Evolutionary conservation across 1,139 yeast species (phyloP), one percentile per base, ranked within the genome.

Genomic region (Zygoascus sp.): DNA sequence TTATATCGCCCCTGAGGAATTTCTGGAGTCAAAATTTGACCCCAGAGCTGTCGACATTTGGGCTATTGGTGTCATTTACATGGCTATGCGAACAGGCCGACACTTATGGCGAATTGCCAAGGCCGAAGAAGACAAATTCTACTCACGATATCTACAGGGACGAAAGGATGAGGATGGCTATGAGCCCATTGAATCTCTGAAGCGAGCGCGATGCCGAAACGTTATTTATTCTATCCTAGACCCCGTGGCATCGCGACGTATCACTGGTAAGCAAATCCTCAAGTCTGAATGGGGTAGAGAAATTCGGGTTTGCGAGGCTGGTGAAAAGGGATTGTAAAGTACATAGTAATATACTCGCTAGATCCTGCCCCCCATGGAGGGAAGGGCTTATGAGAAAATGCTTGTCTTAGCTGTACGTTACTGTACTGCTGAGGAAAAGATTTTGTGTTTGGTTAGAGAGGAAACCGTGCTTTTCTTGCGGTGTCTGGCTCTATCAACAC

Each of bases 61-160:
- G 97, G 83, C 97, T 0, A 83, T 95, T 65, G 97, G 97, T 46
- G 95, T 90, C n/a, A 87, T 90, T 40, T 90, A 90, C 66, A 87
- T 90, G 96, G 96, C 96, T 4, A 90, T 90, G 97, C 75, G 96
- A 61, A 85, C 96, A 0, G 97, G 97, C 3, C 75, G 96, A 46
- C 96, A 89, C 60, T 68, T 90, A 50, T 90, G 97, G 97, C 80
- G 82, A 56, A 69, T 81, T 52, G 97, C 97, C 2, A 79, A 79
- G 55, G 51, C 60, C 9, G 72, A 70, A 42, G 83, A 79, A 45
- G 97, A 90, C 64, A 92, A 83, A 57, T 88, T 86, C 63, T 90
- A 81, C 64, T 70, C 72, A 42, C 81, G 78, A 57, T 90, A 89
- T 61, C 69, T 89, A 47, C 73, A 73, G 46, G 86, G 86, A 51